phyloP scores from a whole-genome alignment of 1,284 basidiomycete species.

The Phlebopus sp. region DNA sequence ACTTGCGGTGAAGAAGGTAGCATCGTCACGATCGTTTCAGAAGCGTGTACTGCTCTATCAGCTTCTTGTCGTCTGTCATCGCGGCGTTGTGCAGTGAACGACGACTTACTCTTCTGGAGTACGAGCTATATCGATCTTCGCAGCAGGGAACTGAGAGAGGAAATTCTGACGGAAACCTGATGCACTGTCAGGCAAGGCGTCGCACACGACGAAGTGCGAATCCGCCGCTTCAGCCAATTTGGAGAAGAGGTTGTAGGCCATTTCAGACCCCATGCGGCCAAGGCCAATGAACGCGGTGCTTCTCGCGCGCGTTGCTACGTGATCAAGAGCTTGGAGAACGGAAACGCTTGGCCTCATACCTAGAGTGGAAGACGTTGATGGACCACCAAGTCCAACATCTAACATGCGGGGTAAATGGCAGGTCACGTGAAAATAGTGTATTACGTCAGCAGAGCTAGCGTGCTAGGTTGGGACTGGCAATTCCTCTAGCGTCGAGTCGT shows the following conservation, averaged over 20 bases:
- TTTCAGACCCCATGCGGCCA: constrained; percentile 80
- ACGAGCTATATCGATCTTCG: constrained; percentile 51
- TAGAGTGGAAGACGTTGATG: not conserved
- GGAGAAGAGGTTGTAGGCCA: constrained; percentile 82
- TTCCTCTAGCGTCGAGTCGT: too few relatives aligned
- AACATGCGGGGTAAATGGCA: not conserved
- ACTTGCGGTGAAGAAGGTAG: constrained; percentile 86
- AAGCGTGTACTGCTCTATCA: constrained; percentile 56
- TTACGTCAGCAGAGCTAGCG: constrained; percentile 6
- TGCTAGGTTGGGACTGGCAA: too few relatives aligned
- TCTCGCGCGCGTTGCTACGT: constrained; percentile 38
- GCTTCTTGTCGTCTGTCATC: constrained; percentile 10
- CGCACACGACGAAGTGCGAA: constrained; percentile 70
- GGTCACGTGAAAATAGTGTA: not conserved
- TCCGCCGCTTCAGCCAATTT: constrained; percentile 49
- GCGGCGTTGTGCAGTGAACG: constrained; percentile 9
- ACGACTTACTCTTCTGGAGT: constrained; percentile 67
- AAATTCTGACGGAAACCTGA: constrained; percentile 56
- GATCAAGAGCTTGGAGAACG: constrained; percentile 27
- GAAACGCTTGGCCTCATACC: constrained; percentile 41
- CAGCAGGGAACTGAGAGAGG: constrained; percentile 51
- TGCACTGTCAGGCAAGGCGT: constrained; percentile 64
- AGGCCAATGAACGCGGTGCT: constrained; percentile 78
- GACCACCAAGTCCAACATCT: not conserved
- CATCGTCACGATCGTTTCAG: constrained; percentile 79